These are phyloP conservation scores for Neonectria ditissima DNA, from an alignment of 2,329 filamentous ascomycete species.

Conservation along the genomic window DNA sequence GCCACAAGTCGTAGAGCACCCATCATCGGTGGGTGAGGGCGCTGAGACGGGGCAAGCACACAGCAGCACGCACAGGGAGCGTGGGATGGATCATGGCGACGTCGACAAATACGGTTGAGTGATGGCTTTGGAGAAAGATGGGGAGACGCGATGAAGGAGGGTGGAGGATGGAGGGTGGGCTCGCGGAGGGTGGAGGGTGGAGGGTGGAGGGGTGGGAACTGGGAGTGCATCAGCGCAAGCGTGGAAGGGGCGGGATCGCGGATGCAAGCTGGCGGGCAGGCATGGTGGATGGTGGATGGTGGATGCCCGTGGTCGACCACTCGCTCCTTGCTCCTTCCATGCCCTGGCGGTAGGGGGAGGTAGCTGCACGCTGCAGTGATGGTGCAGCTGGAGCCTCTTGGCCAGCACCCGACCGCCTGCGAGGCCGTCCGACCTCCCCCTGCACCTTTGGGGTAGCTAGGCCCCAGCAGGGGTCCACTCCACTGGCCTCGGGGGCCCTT, in stretches of 20 bases:
- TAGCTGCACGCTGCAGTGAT: background rate
- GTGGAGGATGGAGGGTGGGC: conserved; percentile 1
- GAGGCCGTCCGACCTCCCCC: conserved; percentile 12
- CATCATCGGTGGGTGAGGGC: conserved; percentile 8
- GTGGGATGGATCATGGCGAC: conserved; percentile 9
- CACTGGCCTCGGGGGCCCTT: conserved; percentile 15
- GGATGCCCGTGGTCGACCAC: conserved; percentile 14
- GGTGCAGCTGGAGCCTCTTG: background rate
- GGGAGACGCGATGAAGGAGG: conserved; percentile 32
- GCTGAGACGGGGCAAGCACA: conserved; percentile 33
- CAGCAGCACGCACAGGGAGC: background rate
- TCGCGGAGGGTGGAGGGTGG: too few species aligned
- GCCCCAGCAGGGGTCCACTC: conserved; percentile 13
- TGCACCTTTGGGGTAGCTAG: conserved; percentile 28
- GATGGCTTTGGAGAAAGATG: conserved; percentile 39
- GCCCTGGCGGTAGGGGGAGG: background rate
- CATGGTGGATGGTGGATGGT: conserved; percentile 27
- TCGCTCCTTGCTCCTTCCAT: background rate
- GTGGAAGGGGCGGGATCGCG: conserved; percentile 41
- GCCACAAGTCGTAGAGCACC: background rate
- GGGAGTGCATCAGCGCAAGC: background rate
- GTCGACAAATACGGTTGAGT: conserved; percentile 29
- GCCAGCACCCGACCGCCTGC: background rate
- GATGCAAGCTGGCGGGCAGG: conserved; percentile 11
- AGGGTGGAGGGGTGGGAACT: conserved; percentile 1